phyloP scores from a whole-genome alignment of 805 yeast genomes.

The Kregervanrija fluxuum region DNA sequence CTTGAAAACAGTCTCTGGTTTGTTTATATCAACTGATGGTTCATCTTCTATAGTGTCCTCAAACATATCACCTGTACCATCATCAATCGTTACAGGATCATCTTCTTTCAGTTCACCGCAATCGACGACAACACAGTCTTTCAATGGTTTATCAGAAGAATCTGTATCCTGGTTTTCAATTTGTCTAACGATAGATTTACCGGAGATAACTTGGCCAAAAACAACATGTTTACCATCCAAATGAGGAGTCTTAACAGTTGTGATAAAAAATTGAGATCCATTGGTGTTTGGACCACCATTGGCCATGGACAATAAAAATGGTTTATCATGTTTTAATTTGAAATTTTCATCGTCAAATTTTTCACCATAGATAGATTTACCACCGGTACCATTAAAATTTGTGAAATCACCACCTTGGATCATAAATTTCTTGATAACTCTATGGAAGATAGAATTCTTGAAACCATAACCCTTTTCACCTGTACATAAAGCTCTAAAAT shows the following conservation, averaged over 20 bases:
- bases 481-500: conserved; percentile 81
- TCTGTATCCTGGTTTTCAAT: conserved; percentile 68
- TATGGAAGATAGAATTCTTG: conserved; percentile 86
- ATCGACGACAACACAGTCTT: conserved; percentile 63
- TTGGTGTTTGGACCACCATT: conserved; percentile 94
- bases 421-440: conserved; percentile 87
- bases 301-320: conserved; percentile 92
- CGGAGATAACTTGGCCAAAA: conserved; percentile 81
- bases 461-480: conserved; percentile 79
- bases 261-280: conserved; percentile 92
- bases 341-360: conserved; percentile 91
- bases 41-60: conserved; percentile 76
- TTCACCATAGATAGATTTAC: conserved; percentile 77
- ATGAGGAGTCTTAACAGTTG: conserved; percentile 91
- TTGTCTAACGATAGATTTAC: conserved; percentile 72
- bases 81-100: conserved; percentile 44
- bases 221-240: conserved; percentile 95
- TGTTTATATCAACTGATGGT: conserved; percentile 47
- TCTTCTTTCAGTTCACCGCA: conserved; percentile 73
- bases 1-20: conserved; percentile 58
- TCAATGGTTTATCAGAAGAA: conserved; percentile 60
- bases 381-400: conserved; percentile 66
- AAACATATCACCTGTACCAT: conserved; percentile 79
- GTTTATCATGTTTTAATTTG: conserved; percentile 64
- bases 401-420: conserved; percentile 94